Base-by-base conservation (phyloP, 208 protist species). In the Leishmania tropica region DNA sequence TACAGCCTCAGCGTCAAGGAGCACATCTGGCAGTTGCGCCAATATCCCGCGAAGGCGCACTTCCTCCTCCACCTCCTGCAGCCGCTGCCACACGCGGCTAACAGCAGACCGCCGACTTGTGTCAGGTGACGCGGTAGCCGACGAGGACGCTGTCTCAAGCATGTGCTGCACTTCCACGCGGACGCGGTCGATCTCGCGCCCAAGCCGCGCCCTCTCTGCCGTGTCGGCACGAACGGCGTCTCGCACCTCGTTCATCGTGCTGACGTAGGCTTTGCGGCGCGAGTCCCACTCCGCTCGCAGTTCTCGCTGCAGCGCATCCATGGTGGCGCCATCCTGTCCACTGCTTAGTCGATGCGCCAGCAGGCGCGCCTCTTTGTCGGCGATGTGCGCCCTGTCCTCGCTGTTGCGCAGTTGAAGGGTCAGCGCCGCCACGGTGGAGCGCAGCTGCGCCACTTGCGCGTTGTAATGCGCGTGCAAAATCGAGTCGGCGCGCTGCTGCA, bases 51-150 rank as follows among this genome's bases (percentile, higher is more conserved):
- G 79, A 19, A 72, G 64, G 15, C 77, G 73, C 35, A 89, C 82
- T 19, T 81, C 71, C 35, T 90, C 89, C 83, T 95, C 89, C 65
- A 92, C 72, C 47, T 87, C 81, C 79, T 90, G 81, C 58, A 97
- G 70, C 11, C 60, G 81, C 71, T 89, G 79, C 87, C 91, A 95
- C 53, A 92, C 71, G 17, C 86, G 84, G 37, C 85, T 88, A 3
- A 93, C 81, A 40, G 88, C 87, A 48, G 79, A 73, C 47, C 79
- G 76, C 62, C 90, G 86, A 6, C 37, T 62, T 1, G 83, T 48
- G 37, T 84, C 75, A 6, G 80, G 15, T 11, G 77, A 40, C 3
- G 83, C 78, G 5, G 19, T 21, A 40, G 70, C 45, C 70, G 10
- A 45, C 45, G 45, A 74, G n/a, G 70, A 54, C 79, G 40, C 72